Evolutionary conservation across 441 rosid species (phyloP).

Genomic region (Adansonia rubrostipa): DNA sequence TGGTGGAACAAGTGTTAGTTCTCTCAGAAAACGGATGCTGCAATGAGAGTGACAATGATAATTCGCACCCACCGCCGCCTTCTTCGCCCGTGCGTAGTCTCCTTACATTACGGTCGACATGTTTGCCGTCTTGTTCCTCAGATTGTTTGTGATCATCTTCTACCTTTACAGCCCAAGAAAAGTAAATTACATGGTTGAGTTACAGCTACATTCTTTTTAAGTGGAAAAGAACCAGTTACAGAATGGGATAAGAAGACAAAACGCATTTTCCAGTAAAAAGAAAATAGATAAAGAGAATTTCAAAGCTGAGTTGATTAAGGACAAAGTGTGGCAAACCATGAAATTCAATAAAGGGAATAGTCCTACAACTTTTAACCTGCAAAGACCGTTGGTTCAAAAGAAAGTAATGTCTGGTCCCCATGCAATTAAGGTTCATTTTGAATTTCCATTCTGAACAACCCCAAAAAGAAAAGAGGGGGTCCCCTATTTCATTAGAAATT

Average conservation of each 20-base stretch:
- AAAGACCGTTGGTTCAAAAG: slow-evolving; percentile 13
- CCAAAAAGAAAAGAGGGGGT: slow-evolving; percentile 24
- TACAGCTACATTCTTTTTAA: neutral
- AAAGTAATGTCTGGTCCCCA: slow-evolving; percentile 15
- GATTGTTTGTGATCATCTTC: slow-evolving; percentile 32
- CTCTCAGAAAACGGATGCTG: slow-evolving; percentile 50
- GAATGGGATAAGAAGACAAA: neutral
- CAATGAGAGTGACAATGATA: slow-evolving; percentile 64
- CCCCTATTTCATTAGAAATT: slow-evolving; percentile 2
- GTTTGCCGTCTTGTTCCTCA: slow-evolving; percentile 7
- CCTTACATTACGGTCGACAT: neutral
- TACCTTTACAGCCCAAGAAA: slow-evolving; percentile 34
- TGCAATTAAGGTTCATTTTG: slow-evolving; percentile 29
- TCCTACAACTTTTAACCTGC: slow-evolving; percentile 20
- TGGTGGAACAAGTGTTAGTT: slow-evolving; percentile 57
- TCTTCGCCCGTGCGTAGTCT: slow-evolving; percentile 27
- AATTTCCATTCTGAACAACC: slow-evolving; percentile 29
- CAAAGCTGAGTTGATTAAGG: neutral
- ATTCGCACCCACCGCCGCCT: slow-evolving; percentile 39
- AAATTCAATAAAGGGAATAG: slow-evolving; percentile 18
- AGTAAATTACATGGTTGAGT: neutral
- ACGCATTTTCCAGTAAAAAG: neutral
- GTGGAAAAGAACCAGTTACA: neutral
- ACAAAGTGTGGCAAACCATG: neutral
- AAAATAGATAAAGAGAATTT: neutral